Evolutionary conservation across 345 rosid species (phyloP), one percentile per base, ranked within the genome.

Genomic region (Rhizophora apiculata): DNA sequence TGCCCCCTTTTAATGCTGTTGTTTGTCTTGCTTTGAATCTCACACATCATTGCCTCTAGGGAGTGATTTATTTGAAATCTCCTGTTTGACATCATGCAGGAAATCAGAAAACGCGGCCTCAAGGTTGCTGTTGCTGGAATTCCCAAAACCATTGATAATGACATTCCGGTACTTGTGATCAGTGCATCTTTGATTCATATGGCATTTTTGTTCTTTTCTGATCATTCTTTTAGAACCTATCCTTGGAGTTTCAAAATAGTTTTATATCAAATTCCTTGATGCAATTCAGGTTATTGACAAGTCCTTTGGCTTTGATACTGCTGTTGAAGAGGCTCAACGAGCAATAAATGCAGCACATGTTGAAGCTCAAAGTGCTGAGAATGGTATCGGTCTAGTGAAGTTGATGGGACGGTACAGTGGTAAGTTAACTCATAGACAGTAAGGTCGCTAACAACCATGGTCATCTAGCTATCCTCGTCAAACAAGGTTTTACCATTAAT

Each of bases 301-400:
- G 66, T 90, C 98, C 56, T 93, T 93, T 73, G 98, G 96, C 71
- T 93, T 93, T 74, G 96, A 93, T 79, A 84, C 93, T 82, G 91
- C 96, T 48, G 96, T 93, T 64, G 98, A 93, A 77, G 98, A 93
- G 78, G 96, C 98, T 74, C 98, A 93, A 71, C 95, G 98, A 67
- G 93, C 96, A 66, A 92, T 90, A 61, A 88, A 85, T 72, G 95
- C 98, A 48, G 98, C 98, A 11, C 98, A 90, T 74, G 95, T 92
- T 60, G 98, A 92, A 81, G 89, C 98, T 60, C 81, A 71, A 79
- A 92, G 96, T 76, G 65, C 62, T 39, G 91, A 84, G 74, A 87
- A 92, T 53, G 95, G 96, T 9, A 86, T 93, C 6, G 98, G 98
- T 57, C 73, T 93, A 67, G 98, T 90, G 79, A 93, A 90, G 87